A percentile compares a stretch with the other conserved stretches of the same genome.
Evolutionary conservation across 2,329 filamentous ascomycete species (phyloP).

Genomic region (Blastomyces parvus): DNA sequence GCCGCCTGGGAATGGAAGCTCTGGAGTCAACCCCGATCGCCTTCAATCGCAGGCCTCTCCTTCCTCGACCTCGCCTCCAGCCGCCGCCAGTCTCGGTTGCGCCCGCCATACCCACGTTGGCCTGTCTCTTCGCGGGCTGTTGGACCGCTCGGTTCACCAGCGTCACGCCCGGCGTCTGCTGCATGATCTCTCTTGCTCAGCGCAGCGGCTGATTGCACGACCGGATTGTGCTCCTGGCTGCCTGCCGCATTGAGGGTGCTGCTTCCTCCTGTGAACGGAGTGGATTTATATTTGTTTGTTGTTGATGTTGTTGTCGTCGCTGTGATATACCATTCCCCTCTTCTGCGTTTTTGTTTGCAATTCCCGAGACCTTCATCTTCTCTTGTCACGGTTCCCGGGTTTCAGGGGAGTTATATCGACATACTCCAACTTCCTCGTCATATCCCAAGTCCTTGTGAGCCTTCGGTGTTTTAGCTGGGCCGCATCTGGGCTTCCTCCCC

Average conservation of each 20-base stretch:
- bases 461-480: not conserved
- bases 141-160: conserved; percentile 1
- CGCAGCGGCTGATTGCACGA: not conserved
- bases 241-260: not conserved
- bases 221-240: not conserved
- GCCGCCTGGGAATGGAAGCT: conserved; percentile 13
- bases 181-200: not conserved
- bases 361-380: not conserved
- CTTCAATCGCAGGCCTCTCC: conserved; percentile 1
- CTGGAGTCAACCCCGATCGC: not conserved
- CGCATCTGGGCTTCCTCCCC: not conserved
- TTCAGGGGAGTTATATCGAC: not conserved
- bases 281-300: not conserved
- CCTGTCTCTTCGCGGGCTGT: not conserved
- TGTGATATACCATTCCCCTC: not conserved
- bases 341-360: not conserved
- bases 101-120: not conserved
- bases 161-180: conserved; percentile 1
- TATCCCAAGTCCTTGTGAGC: not conserved
- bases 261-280: not conserved
- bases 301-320: not conserved
- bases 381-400: not conserved
- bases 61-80: not conserved
- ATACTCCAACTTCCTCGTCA: not conserved
- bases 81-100: not conserved